phyloP scores from a whole-genome alignment of 1,139 yeast genomes.

The Yamadazyma atlantica region DNA sequence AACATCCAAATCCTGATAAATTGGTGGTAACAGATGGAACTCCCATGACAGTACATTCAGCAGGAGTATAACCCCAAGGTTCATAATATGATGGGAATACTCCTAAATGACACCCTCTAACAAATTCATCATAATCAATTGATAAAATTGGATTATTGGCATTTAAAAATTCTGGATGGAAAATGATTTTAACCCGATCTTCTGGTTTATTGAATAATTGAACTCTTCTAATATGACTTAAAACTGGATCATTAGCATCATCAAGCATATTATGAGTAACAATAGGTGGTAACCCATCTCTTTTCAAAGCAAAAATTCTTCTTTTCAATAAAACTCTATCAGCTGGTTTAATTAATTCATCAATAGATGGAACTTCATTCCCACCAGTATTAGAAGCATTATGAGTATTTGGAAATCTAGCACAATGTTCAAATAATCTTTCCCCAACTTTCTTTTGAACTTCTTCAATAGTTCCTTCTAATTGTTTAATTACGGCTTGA shows the following conservation, averaged over 20 bases:
- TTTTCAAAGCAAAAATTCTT: conserved; percentile 88
- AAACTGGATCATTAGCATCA: conserved; percentile 86
- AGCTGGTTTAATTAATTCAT: conserved; percentile 81
- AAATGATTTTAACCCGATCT: conserved; percentile 91
- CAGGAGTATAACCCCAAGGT: conserved; percentile 99
- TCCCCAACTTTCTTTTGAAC: conserved; percentile 87
- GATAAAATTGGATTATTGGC: conserved; percentile 93
- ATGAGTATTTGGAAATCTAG: conserved; percentile 64
- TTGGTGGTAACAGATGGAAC: conserved; percentile 98
- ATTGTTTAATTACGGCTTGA: conserved; percentile 91
- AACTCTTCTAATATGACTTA: conserved; percentile 89
- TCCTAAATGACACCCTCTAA: conserved; percentile 96
- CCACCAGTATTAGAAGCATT: conserved; percentile 58
- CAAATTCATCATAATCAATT: conserved; percentile 95
- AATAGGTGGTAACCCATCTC: conserved; percentile 88
- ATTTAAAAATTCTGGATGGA: conserved; percentile 96
- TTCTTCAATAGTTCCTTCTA: conserved; percentile 86
- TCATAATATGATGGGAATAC: conserved; percentile 98
- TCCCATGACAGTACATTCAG: conserved; percentile 99
- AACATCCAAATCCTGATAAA: conserved; percentile 95
- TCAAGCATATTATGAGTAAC: conserved; percentile 98
- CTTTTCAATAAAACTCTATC: conserved; percentile 89
- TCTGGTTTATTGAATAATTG: conserved; percentile 85
- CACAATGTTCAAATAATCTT: conserved; percentile 87
- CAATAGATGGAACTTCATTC: conserved; percentile 58